Evolutionary conservation across 2,329 filamentous ascomycete genomes (phyloP).

Genomic region (Hymenoscyphus linearis): DNA sequence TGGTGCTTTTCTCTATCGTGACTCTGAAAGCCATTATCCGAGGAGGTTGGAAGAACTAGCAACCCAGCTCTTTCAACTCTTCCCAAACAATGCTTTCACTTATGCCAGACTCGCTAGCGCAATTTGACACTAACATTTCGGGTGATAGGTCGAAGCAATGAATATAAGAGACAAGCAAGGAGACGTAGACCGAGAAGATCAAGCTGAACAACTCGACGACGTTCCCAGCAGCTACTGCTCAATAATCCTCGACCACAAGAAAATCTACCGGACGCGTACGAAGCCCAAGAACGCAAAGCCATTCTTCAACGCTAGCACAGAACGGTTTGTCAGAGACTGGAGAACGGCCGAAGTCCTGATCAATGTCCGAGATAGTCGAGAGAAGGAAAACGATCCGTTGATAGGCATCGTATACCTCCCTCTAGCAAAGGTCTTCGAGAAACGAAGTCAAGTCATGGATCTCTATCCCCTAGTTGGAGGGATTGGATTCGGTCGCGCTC

Average conservation of each 20-base stretch:
- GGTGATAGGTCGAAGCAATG: conserved; percentile 17
- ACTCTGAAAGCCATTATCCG: too few species aligned
- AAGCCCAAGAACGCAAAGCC: conserved; percentile 75
- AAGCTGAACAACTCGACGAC: conserved; percentile 55
- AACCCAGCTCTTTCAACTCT: too few species aligned
- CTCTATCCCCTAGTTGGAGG: conserved; percentile 65
- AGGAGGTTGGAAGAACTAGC: too few species aligned
- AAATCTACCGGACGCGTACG: conserved; percentile 63
- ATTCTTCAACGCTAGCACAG: conserved; percentile 72
- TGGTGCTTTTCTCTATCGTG: too few species aligned
- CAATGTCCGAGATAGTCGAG: conserved; percentile 59
- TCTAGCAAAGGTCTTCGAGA: conserved; percentile 54
- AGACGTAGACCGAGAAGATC: conserved; percentile 46
- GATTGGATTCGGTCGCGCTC: conserved; percentile 63
- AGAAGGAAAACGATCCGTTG: conserved; percentile 65
- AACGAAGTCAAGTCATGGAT: conserved; percentile 59
- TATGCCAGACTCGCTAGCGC: too few species aligned
- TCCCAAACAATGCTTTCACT: too few species aligned
- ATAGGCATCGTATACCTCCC: conserved; percentile 67
- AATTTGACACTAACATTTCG: too few species aligned
- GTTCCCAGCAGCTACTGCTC: conserved; percentile 68
- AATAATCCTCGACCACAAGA: conserved; percentile 68
- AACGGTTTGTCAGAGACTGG: conserved; percentile 68
- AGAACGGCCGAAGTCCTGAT: conserved; percentile 61
- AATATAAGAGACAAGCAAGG: conserved; percentile 20